Evolutionary conservation across 768 basidiomycete genomes (phyloP), one percentile per base, ranked within the genome.

Genomic region (Mycena alexandri): DNA sequence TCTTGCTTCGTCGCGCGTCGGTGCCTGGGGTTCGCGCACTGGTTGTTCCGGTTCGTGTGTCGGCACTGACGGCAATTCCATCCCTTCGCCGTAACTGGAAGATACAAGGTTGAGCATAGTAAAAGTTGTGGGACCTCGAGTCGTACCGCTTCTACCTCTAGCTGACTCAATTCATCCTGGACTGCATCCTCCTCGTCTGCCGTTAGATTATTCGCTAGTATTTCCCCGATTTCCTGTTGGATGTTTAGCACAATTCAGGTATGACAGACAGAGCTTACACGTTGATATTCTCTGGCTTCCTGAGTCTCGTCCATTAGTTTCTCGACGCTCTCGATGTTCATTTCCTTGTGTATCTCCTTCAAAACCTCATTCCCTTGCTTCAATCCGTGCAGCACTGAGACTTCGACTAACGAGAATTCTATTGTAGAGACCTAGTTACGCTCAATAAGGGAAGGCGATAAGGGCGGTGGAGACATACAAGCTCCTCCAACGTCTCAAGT

Each of bases 171-270:
- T 76, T 99, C 98, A 7, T 83, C 83, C 75, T 96, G 94, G 0
- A 99, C 97, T 17, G 90, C 92, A 46, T 98, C 96, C 75, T 99
- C 98, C 51, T 99, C 98, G 50, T 97, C 96, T 14, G 90, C 76
- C 1, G 92, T 91, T 67, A 99, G 85, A 46, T 84, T 90, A 71
- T 91, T 94, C 54, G 91, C 86, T 22, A 99, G 83, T 82, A 97
- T 87, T 75, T 94, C 91, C 68, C 92, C 86, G 57, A 99, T 91
- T 87, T 99, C 98, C 98, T 99, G 72, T 13, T 53, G 21, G 63
- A 48, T n/a, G 44, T 58, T 12, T 36, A 48, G n/a, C 57, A 60
- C 25, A 57, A 63, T 59, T 61, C 51, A 61, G 42, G 29, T 24
- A 19, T 2, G 16, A 53, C 25, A 57, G n/a, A n/a, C 21, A 38